Percentiles rank a stretch among this genome's conserved stretches.
Evolutionary conservation across 768 basidiomycete genomes (phyloP).

Genomic region (Mycena venus): DNA sequence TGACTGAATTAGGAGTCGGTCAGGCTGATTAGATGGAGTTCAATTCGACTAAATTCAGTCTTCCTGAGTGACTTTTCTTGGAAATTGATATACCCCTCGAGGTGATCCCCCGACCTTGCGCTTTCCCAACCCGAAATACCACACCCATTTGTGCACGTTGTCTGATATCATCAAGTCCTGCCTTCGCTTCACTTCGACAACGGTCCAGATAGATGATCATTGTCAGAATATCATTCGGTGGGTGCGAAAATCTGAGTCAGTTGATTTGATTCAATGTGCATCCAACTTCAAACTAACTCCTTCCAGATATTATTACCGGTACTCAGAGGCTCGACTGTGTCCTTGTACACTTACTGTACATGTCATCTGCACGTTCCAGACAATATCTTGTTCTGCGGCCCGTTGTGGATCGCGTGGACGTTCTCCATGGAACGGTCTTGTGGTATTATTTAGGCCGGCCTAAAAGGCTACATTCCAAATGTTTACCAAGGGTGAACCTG

Average conservation of each 20-base stretch:
- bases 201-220: constrained; percentile 40
- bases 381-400: constrained; percentile 34
- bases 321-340: constrained; percentile 30
- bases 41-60: too few relatives aligned
- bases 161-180: constrained; percentile 50
- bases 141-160: constrained; percentile 52
- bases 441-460: constrained; percentile 27
- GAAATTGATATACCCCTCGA: too few relatives aligned
- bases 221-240: constrained; percentile 45
- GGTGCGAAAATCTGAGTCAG: constrained; percentile 52
- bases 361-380: constrained; percentile 39
- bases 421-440: constrained; percentile 46
- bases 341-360: constrained; percentile 39
- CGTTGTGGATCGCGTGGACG: constrained; percentile 40
- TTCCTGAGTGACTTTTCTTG: too few relatives aligned
- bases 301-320: constrained; percentile 47
- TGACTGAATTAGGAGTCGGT: too few relatives aligned
- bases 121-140: constrained; percentile 48
- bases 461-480: constrained; percentile 32
- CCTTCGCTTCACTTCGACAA: constrained; percentile 46
- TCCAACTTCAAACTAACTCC: too few relatives aligned
- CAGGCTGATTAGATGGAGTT: too few relatives aligned
- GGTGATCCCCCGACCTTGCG: too few relatives aligned
- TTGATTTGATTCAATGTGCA: too few relatives aligned
- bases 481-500: constrained; percentile 33